phyloP scores from a whole-genome alignment of 345 rosid species.

The Cardamine resedifolia region DNA sequence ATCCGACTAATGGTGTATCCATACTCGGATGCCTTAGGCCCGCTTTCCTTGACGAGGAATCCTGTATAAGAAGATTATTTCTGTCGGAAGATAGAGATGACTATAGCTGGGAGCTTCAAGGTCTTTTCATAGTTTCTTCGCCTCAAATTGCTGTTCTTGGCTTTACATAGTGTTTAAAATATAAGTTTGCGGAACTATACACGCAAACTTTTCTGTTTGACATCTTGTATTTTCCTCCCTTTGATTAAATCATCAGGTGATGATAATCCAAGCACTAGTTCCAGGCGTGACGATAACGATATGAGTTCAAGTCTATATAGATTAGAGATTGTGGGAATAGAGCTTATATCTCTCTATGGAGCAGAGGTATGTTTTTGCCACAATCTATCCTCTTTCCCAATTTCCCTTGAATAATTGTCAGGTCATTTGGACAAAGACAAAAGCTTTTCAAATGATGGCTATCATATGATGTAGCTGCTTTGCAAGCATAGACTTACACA shows the following conservation, averaged over 20 bases:
- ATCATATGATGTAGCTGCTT: background rate
- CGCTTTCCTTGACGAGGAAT: slow-evolving; percentile 75
- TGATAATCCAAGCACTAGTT: slow-evolving; percentile 46
- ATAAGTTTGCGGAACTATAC: too few species aligned
- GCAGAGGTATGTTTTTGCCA: slow-evolving; percentile 57
- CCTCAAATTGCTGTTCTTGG: slow-evolving; percentile 14
- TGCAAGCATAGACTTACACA: background rate
- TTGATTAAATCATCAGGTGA: slow-evolving; percentile 48
- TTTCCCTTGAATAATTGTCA: background rate
- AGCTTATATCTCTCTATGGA: slow-evolving; percentile 81
- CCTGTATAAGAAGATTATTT: slow-evolving; percentile 65
- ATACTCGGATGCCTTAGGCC: slow-evolving; percentile 85
- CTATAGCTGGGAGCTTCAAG: slow-evolving; percentile 61
- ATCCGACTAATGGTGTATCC: slow-evolving; percentile 89
- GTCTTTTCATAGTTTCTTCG: slow-evolving; percentile 34
- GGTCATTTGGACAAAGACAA: background rate
- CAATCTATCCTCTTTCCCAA: slow-evolving; percentile 1
- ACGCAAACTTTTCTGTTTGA: background rate
- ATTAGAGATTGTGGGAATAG: slow-evolving; percentile 76
- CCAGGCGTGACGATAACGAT: slow-evolving; percentile 46
- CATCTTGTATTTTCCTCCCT: background rate
- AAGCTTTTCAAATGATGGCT: background rate
- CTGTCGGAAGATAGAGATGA: slow-evolving; percentile 55
- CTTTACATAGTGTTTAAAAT: too few species aligned
- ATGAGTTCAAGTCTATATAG: slow-evolving; percentile 58